Evolutionary conservation across 176 grass and related monocot species (phyloP), one percentile per base, ranked within the genome.

Genomic region (Oryza glaberrima): DNA sequence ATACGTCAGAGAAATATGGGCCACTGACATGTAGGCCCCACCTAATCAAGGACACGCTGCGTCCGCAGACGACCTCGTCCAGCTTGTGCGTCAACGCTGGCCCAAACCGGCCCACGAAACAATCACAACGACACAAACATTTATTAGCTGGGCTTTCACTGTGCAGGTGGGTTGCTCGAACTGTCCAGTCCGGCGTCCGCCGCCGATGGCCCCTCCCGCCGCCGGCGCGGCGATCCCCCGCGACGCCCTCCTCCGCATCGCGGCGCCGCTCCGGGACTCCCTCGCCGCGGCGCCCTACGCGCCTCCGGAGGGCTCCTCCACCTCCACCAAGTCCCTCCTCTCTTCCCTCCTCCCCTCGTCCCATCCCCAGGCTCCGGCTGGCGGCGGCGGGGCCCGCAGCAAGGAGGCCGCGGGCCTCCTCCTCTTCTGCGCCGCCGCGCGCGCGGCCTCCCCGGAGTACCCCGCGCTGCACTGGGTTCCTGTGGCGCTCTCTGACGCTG

Each of bases 381-480:
- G 35, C 35, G 35, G 28, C 25, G 51, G 54, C 32, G 60, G 66
- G 48, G 75, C 66, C 51, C 77, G 36, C 28, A 90, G 36, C 28
- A 90, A 86, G 64, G 80, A 88, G 61, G 78, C 86, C 3, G 10
- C 20, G 0, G 70, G 92, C 79, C 87, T 98, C 23, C 88, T 93
- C 44, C 86, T 95, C 30, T 93, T 91, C 72, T 95, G 87, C 74
- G 90, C 92, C 38, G 81, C 90, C 12, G 70, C 88, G 0, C 78
- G 46, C 1, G 43, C 89, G 23, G 72, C 85, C n/a, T 77, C 64
- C 3, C 82, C 87, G 67, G 82, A 77, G 70, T 48, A 72, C 14
- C 92, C 92, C 9, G 86, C 87, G 15, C 84, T 98, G 75, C 84
- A 89, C 80, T 98, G 95, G 95, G 73, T 98, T 30, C 82, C 86